These are phyloP conservation scores for Coprinellus micaceus DNA, from an alignment of 768 basidiomycete genomes.

Conservation along the genomic window DNA sequence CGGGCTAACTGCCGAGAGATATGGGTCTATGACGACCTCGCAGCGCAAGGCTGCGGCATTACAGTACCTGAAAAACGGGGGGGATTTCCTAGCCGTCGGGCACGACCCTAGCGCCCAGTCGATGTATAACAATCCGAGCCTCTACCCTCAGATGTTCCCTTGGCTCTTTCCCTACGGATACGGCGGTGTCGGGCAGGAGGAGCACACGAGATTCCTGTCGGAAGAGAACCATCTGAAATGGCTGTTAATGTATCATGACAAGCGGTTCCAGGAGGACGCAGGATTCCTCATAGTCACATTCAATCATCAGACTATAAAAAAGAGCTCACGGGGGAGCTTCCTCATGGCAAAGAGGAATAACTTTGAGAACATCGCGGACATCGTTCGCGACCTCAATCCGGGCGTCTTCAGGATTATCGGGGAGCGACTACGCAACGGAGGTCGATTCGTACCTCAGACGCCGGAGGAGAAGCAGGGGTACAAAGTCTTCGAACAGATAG, in stretches of 20 bases:
- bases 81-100: neutral
- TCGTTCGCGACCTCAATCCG: conserved; percentile 21
- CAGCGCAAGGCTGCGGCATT: neutral
- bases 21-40: neutral
- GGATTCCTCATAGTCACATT: conserved; percentile 36
- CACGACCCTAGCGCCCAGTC: neutral
- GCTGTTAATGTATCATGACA: conserved; percentile 30
- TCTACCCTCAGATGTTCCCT: conserved; percentile 37
- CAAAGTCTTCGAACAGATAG: conserved; percentile 26
- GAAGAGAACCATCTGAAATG: neutral
- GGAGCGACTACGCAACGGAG: conserved; percentile 20
- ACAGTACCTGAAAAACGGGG: neutral
- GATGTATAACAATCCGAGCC: conserved; percentile 26
- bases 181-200: conserved; percentile 24
- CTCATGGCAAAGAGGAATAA: conserved; percentile 21
- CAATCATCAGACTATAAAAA: conserved; percentile 36
- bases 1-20: conserved; percentile 24
- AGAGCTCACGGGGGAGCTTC: conserved; percentile 23
- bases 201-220: neutral
- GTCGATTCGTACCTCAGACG: conserved; percentile 19
- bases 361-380: conserved; percentile 22
- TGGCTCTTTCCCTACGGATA: conserved; percentile 37
- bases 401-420: conserved; percentile 17
- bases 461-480: conserved; percentile 20
- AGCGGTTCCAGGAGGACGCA: conserved; percentile 33